These are phyloP conservation scores for Xylariales sp. DNA, from an alignment of 2,329 filamentous ascomycete species.

Conservation along the genomic window DNA sequence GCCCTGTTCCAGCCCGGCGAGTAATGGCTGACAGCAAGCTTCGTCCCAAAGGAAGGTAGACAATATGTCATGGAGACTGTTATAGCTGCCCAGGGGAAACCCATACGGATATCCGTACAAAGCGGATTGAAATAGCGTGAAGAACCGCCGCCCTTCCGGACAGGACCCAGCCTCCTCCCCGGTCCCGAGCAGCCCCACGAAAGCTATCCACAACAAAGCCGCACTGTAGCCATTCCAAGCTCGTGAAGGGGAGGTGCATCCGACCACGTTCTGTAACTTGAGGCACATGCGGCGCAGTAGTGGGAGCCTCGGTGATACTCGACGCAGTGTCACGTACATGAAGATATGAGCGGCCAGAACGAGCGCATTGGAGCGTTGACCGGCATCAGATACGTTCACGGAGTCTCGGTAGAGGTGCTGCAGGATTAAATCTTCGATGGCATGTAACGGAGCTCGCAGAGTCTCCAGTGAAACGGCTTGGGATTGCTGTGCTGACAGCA, in stretches of 20 bases:
- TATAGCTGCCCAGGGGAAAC: not conserved
- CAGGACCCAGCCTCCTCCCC: not conserved
- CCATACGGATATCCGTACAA: not conserved
- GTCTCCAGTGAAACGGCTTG: not conserved
- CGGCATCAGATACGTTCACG: not conserved
- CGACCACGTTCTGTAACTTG: not conserved
- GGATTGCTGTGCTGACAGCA: not conserved
- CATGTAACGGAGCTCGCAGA: constrained; percentile 1
- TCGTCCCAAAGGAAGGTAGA: constrained; percentile 10
- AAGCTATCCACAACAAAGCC: not conserved
- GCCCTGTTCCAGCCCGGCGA: constrained; percentile 4
- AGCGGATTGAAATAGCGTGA: not conserved
- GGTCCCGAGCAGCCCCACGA: not conserved
- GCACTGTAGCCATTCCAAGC: not conserved
- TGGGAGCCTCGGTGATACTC: constrained; percentile 4
- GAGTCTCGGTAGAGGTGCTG: not conserved
- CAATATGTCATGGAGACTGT: constrained; percentile 3
- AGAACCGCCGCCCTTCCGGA: not conserved
- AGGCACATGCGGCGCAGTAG: constrained; percentile 8
- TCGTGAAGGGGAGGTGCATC: not conserved
- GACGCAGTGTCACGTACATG: constrained; percentile 7
- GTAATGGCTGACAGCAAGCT: constrained; percentile 6
- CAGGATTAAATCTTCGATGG: constrained; percentile 4
- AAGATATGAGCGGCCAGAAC: constrained; percentile 8
- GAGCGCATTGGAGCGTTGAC: constrained; percentile 4